Percentiles rank a stretch among this genome's conserved stretches.
These are phyloP conservation scores for Neurospora cerealis DNA, from an alignment of 495 filamentous ascomycete genomes.

Conservation along the genomic window DNA sequence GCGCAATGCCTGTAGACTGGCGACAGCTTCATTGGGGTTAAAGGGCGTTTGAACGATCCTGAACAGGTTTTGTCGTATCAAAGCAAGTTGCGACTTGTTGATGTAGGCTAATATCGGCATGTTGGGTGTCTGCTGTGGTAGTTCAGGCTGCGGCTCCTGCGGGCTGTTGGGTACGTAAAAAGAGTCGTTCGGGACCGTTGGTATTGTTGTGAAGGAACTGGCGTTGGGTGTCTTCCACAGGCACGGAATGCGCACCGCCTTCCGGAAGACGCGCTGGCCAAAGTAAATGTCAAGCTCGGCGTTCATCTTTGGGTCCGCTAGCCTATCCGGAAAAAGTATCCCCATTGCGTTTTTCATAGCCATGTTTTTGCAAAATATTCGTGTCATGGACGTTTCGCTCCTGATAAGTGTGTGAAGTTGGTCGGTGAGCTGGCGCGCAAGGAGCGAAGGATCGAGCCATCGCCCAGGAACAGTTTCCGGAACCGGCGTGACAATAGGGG, in stretches of 20 bases:
- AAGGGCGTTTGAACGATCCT: conserved; percentile 18
- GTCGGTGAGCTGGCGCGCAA: conserved; percentile 17
- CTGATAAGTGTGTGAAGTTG: conserved; percentile 25
- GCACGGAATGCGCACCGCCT: conserved; percentile 23
- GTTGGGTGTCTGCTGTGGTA: conserved; percentile 6
- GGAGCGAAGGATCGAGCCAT: conserved; percentile 16
- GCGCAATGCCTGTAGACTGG: conserved; percentile 25
- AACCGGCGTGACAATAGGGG: conserved; percentile 22
- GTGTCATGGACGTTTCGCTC: background rate
- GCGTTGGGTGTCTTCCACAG: conserved; percentile 24
- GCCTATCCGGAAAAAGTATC: conserved; percentile 23
- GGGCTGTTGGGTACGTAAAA: conserved; percentile 3
- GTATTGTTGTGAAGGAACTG: conserved; percentile 27
- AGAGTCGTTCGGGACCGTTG: conserved; percentile 18
- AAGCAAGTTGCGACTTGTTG: conserved; percentile 23
- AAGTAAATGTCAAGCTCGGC: conserved; percentile 29
- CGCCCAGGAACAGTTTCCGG: conserved; percentile 10
- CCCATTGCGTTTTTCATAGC: conserved; percentile 26
- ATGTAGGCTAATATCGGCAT: conserved; percentile 33
- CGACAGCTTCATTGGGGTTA: conserved; percentile 24
- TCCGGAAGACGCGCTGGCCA: conserved; percentile 19
- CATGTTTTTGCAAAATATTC: conserved; percentile 12
- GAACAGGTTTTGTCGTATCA: conserved; percentile 25
- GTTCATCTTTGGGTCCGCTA: conserved; percentile 14
- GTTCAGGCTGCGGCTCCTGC: conserved; percentile 6